Conservation (phyloP, 2,329 filamentous ascomycete species). For the Penicillium sp. region DNA sequence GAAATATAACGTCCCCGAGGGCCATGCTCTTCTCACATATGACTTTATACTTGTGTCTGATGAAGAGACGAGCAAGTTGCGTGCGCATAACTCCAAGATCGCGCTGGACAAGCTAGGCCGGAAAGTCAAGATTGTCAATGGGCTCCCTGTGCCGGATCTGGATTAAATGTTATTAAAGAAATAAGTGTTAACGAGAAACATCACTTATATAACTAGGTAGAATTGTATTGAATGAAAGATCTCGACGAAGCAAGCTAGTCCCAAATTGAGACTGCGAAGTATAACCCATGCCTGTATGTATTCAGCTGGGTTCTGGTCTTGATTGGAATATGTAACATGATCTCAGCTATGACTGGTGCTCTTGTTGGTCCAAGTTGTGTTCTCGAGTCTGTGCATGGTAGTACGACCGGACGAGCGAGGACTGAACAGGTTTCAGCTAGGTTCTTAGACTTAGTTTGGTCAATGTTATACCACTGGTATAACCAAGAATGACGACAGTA, state of each 20-base stretch:
- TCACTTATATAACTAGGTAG: background rate
- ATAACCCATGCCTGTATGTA: background rate
- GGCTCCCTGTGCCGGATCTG: constrained; percentile 22
- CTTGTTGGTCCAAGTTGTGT: background rate
- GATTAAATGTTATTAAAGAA: constrained; percentile 11
- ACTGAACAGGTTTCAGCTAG: background rate
- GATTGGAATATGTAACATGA: background rate
- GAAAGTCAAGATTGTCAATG: constrained; percentile 64
- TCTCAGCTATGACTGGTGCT: background rate
- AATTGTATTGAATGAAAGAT: background rate
- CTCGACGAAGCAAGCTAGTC: background rate
- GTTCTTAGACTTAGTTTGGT: background rate
- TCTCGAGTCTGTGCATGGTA: background rate
- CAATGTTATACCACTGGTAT: background rate
- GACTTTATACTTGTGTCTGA: constrained; percentile 76
- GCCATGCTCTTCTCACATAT: constrained; percentile 62
- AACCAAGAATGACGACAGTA: background rate
- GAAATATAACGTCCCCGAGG: constrained; percentile 63
- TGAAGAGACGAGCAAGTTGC: constrained; percentile 63
- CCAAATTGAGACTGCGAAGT: background rate
- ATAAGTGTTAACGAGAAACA: background rate
- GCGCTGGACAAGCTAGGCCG: constrained; percentile 65
- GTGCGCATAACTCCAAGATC: constrained; percentile 63
- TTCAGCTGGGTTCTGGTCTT: background rate
- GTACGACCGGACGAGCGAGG: background rate